These are phyloP conservation scores for Botryotinia convoluta DNA, from an alignment of 2,329 filamentous ascomycete species.

Conservation along the genomic window DNA sequence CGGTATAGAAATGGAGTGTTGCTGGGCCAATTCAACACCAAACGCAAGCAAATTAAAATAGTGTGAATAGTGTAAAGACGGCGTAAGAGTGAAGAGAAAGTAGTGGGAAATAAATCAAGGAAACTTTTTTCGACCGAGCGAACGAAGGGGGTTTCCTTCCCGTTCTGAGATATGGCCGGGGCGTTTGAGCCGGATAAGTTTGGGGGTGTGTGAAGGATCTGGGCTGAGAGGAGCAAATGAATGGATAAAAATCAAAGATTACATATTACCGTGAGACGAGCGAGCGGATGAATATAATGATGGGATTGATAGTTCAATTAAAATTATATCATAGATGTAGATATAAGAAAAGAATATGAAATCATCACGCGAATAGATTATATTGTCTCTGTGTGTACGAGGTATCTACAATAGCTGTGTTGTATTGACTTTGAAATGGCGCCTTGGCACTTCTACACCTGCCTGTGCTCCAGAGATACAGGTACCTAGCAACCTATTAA, in stretches of 20 bases:
- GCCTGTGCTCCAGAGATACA: neutral
- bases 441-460: neutral
- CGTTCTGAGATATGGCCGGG: neutral
- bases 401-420: neutral
- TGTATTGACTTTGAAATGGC: neutral
- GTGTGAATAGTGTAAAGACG: neutral
- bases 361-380: neutral
- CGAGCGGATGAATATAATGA: neutral
- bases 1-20: constrained; percentile 11
- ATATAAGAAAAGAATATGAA: neutral
- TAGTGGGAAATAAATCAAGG: constrained; percentile 5
- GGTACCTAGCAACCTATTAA: too few relatives aligned
- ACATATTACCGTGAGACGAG: neutral
- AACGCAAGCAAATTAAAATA: neutral
- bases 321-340: neutral
- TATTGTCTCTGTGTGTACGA: neutral
- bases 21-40: constrained; percentile 1
- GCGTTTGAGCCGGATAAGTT: constrained; percentile 7
- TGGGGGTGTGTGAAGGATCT: constrained; percentile 5
- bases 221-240: constrained; percentile 5
- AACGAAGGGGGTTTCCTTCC: constrained; percentile 12
- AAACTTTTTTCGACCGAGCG: constrained; percentile 6
- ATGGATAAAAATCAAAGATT: constrained; percentile 3
- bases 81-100: neutral
- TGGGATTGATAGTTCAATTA: too few relatives aligned